phyloP scores from a whole-genome alignment of 257 asterid species.

The Asclepias syriaca region DNA sequence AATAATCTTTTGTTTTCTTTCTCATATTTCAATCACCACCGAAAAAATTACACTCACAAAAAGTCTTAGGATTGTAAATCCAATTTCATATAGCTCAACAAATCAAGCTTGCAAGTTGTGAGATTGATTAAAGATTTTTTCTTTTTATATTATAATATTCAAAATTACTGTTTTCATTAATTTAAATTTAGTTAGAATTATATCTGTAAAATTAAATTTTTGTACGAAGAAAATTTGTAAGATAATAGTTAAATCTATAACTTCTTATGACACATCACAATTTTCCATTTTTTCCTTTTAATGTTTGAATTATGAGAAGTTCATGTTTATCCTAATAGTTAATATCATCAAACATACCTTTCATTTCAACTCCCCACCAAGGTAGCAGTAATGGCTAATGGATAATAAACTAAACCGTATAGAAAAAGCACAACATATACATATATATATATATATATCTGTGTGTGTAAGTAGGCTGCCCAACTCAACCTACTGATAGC shows the following conservation, averaged over 20 bases:
- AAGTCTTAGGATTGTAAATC: neutral
- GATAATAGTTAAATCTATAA: too few species aligned
- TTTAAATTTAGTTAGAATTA: too few species aligned
- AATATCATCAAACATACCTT: neutral
- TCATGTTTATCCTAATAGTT: neutral
- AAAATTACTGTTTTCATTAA: too few species aligned
- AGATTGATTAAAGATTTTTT: neutral
- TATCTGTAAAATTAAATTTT: too few species aligned
- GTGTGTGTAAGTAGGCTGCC: conserved; percentile 7
- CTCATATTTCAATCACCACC: conserved; percentile 6
- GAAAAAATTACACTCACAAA: neutral
- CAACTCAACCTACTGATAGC: conserved; percentile 5
- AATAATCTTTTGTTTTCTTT: neutral
- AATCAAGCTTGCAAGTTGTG: neutral
- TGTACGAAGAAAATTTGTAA: too few species aligned
- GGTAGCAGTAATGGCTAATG: neutral
- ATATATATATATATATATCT: too few species aligned
- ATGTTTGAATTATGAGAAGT: neutral
- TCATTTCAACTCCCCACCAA: neutral
- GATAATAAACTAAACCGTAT: neutral
- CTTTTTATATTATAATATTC: too few species aligned
- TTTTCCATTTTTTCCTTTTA: too few species aligned
- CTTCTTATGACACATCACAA: too few species aligned
- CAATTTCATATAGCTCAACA: neutral
- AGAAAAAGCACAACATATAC: neutral